Percentiles rank a stretch among this genome's conserved stretches.
Evolutionary conservation across 371 early-diverging fungal genomes (phyloP).

Genomic region (Mortierella sp.): DNA sequence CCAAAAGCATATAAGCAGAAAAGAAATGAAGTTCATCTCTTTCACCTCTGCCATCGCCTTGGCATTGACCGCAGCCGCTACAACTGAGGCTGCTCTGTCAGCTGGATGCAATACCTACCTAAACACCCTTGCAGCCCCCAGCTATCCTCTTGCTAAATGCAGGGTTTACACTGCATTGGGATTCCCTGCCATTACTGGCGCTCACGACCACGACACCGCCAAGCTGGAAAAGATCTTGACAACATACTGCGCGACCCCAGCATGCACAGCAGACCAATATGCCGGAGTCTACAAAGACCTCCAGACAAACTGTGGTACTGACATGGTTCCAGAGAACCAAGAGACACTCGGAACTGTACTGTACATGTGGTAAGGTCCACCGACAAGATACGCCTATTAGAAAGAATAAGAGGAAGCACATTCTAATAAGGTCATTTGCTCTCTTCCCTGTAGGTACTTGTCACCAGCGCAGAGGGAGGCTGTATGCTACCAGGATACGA

Average conservation of each 20-base stretch:
- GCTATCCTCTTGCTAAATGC: slow-evolving; percentile 17
- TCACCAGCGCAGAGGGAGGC: slow-evolving; percentile 26
- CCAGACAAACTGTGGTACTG: slow-evolving; percentile 17
- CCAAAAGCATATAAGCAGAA: background rate
- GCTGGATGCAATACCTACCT: slow-evolving; percentile 17
- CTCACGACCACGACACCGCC: slow-evolving; percentile 24
- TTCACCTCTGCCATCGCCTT: background rate
- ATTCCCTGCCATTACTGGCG: slow-evolving; percentile 21
- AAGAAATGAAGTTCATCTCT: background rate
- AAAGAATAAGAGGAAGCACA: background rate
- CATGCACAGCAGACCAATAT: slow-evolving; percentile 22
- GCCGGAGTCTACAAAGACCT: slow-evolving; percentile 12
- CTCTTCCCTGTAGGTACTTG: slow-evolving; percentile 11
- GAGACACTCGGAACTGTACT: slow-evolving; percentile 5
- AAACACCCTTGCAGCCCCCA: slow-evolving; percentile 6
- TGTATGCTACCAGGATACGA: slow-evolving; percentile 18
- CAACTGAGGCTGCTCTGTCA: slow-evolving; percentile 7
- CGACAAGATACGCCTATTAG: background rate
- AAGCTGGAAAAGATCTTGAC: slow-evolving; percentile 18
- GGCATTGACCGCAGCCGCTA: background rate
- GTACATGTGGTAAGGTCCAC: slow-evolving; percentile 26
- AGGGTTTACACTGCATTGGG: slow-evolving; percentile 31
- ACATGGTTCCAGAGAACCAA: slow-evolving; percentile 17
- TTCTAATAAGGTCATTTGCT: background rate
- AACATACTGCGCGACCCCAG: slow-evolving; percentile 20